Percentiles rank a stretch among this genome's conserved stretches.
These are phyloP conservation scores for Quambalaria eucalypti DNA, from an alignment of 1,284 basidiomycete species.

Conservation along the genomic window DNA sequence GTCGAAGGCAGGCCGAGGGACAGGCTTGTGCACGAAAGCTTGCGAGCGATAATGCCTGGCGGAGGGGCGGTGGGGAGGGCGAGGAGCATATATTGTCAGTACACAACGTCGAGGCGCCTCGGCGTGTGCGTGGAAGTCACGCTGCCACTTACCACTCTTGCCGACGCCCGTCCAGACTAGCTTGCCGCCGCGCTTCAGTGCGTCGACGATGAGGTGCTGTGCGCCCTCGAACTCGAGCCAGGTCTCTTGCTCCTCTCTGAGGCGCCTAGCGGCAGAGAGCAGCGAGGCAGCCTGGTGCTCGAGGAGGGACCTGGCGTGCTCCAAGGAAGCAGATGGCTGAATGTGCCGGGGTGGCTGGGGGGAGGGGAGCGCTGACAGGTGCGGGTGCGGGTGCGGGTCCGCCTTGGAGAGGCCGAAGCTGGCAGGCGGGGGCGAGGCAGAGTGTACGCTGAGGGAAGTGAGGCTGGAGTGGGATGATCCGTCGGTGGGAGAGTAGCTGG, in stretches of 20 bases:
- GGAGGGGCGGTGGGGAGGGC: background rate
- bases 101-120: too few relatives aligned
- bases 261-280: background rate
- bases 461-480: too few relatives aligned
- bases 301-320: background rate
- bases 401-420: too few relatives aligned
- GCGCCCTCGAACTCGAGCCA: background rate
- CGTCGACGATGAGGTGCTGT: background rate
- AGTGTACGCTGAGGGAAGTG: too few relatives aligned
- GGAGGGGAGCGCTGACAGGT: too few relatives aligned
- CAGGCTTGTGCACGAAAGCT: constrained; percentile 32
- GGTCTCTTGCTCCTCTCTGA: background rate
- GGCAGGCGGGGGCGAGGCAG: too few relatives aligned
- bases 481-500: too few relatives aligned
- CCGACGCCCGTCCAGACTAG: constrained; percentile 48
- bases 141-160: constrained; percentile 42
- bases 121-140: background rate
- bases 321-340: background rate
- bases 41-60: constrained; percentile 33
- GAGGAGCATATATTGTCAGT: background rate
- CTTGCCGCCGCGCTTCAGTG: constrained; percentile 35
- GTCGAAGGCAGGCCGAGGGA: constrained; percentile 46
- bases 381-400: too few relatives aligned
- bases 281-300: constrained; percentile 1
- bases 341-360: too few relatives aligned